Percentiles rank a stretch among this genome's conserved stretches.
These are phyloP conservation scores for Calonectria montana DNA, from an alignment of 2,329 filamentous ascomycete species.

Conservation along the genomic window DNA sequence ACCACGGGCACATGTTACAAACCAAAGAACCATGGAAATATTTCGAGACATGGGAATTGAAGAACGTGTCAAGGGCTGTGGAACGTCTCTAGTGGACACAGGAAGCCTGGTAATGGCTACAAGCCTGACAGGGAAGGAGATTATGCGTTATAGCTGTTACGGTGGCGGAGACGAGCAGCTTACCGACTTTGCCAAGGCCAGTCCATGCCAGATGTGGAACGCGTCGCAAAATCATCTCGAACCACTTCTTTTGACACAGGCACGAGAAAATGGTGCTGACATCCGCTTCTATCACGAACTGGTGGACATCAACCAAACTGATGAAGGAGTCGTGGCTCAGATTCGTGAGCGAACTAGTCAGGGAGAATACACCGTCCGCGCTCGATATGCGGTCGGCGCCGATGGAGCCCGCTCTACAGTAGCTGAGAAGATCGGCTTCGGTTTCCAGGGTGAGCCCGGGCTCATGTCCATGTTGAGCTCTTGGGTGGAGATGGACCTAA, in stretches of 20 bases:
- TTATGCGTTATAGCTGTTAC: not conserved
- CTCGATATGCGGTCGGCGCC: conserved; percentile 11
- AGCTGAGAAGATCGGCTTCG: conserved; percentile 21
- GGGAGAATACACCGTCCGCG: not conserved
- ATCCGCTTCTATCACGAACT: not conserved
- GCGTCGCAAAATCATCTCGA: not conserved
- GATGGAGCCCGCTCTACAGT: conserved; percentile 27
- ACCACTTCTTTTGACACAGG: not conserved
- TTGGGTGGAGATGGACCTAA: not conserved
- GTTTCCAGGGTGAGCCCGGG: conserved; percentile 23
- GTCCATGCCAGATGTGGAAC: not conserved
- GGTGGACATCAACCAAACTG: not conserved
- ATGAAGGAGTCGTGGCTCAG: not conserved
- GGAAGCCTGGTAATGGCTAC: not conserved
- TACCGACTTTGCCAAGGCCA: not conserved
- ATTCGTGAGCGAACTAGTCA: not conserved
- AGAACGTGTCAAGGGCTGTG: not conserved
- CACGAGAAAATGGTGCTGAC: not conserved
- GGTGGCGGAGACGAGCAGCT: not conserved
- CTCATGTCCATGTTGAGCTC: not conserved
- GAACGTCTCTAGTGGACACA: not conserved
- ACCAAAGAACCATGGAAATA: not conserved
- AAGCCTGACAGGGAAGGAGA: not conserved
- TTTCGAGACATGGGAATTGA: not conserved
- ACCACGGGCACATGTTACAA: not conserved